Evolutionary conservation across 2,329 filamentous ascomycete genomes (phyloP).

Genomic region (Calonectria ilicicola): DNA sequence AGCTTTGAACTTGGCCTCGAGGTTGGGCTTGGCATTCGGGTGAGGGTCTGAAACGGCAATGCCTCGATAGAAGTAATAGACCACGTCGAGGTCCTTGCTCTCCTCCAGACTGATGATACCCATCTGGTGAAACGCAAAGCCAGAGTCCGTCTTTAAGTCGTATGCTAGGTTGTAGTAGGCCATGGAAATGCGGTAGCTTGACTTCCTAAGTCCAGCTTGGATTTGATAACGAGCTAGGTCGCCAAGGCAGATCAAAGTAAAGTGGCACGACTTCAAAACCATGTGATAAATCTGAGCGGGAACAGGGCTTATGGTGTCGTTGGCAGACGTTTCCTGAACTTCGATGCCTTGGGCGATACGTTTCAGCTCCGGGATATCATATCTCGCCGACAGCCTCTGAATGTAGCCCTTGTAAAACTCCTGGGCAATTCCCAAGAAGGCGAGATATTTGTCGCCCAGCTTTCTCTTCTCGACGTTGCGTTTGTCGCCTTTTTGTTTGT

Average conservation of each 20-base stretch:
- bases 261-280: conserved; percentile 81
- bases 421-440: conserved; percentile 89
- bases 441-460: conserved; percentile 82
- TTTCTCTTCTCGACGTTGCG: conserved; percentile 75
- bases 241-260: conserved; percentile 86
- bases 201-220: conserved; percentile 78
- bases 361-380: conserved; percentile 64
- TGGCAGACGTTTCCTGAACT: conserved; percentile 40
- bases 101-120: conserved; percentile 86
- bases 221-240: conserved; percentile 90
- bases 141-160: conserved; percentile 81
- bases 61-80: conserved; percentile 91
- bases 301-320: conserved; percentile 57
- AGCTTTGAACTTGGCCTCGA: conserved; percentile 80
- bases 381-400: conserved; percentile 76
- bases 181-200: conserved; percentile 82
- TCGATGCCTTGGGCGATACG: conserved; percentile 57
- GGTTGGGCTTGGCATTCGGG: conserved; percentile 78
- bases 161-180: conserved; percentile 88
- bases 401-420: conserved; percentile 91
- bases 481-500: conserved; percentile 39
- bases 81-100: conserved; percentile 82
- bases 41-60: conserved; percentile 81
- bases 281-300: conserved; percentile 64
- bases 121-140: conserved; percentile 89